Base-by-base conservation (phyloP, 2,329 filamentous ascomycete genomes). In the Trichoderma breve region DNA sequence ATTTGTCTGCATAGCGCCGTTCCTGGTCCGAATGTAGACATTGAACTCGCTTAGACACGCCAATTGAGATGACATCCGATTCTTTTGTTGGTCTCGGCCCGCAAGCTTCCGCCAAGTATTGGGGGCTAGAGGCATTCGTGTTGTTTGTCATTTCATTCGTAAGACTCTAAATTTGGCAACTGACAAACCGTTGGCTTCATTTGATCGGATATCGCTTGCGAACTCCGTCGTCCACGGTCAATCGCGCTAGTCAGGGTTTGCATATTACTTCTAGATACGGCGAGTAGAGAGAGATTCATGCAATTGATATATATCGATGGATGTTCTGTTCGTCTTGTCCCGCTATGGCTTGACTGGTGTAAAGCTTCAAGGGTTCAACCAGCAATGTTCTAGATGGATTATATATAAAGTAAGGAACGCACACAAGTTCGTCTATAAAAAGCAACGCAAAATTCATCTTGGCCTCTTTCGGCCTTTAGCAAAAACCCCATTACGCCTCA, bases 401-500 rank as follows among this genome's bases (percentile, higher is more conserved):
- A 55, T 39, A 3, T 39, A 55, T 9, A 28, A 9, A 7, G 24
- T 4, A 18, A 30, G n/a, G 15, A 67, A 43, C 14, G 24, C 14
- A 63, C 28, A 26, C n/a, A 61, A 61, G 4, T n/a, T 43, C 26
- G n/a, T 68, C 66, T 69, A 36, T 36, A 60, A 0, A n/a, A 58
- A 43, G 11, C 64, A 57, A 67, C 18, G 64, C 32, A 24, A 67
- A 39, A 4, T 36, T 18, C 18, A 43, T 30, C 24, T 6, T 30
- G 8, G 15, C 24, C 34, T 43, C 26, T 53, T 24, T 53, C 11
- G 47, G 21, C 32, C 4, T 15, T 43, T 8, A 11, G 7, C 14
- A 18, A 21, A 51, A 34, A n/a, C n/a, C 21, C 21, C 30, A 53
- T 70, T 28, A 70, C 8, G 57, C 57, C 15, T 58, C 60, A 3